A percentile compares a stretch with the other conserved stretches of the same genome.
Evolutionary conservation across 1,284 basidiomycete genomes (phyloP).

Genomic region (Tetrapyrgos nigripes): DNA sequence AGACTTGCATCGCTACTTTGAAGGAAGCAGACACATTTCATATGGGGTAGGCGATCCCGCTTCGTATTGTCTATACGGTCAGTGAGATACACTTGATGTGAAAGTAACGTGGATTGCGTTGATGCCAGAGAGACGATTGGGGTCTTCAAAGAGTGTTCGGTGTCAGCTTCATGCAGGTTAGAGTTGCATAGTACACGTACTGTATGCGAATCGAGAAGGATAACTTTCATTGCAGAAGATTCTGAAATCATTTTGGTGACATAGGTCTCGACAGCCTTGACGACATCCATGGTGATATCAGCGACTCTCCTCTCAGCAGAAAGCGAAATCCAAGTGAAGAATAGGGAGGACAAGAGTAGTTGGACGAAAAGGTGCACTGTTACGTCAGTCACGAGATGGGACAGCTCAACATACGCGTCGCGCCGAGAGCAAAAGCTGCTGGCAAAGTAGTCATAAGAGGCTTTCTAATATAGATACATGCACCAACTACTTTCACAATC

Average conservation of each 20-base stretch:
- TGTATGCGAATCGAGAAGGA: constrained; percentile 95
- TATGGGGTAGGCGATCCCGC: constrained; percentile 91
- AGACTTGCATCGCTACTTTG: constrained; percentile 84
- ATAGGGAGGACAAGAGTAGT: too few species aligned
- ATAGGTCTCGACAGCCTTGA: constrained; percentile 96
- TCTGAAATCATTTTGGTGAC: constrained; percentile 89
- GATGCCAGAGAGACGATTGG: constrained; percentile 95
- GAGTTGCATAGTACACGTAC: constrained; percentile 50
- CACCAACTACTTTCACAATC: too few species aligned
- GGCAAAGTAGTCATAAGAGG: too few species aligned
- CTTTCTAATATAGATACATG: too few species aligned
- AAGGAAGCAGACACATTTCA: constrained; percentile 96
- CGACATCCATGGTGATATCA: constrained; percentile 83
- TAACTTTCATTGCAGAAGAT: constrained; percentile 95
- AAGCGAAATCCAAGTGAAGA: too few species aligned
- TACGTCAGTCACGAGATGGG: too few species aligned
- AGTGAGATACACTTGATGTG: constrained; percentile 97
- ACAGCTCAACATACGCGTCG: too few species aligned
- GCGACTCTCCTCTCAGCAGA: too few species aligned
- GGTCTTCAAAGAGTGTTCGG: constrained; percentile 67
- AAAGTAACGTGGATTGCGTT: constrained; percentile 93
- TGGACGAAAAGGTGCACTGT: too few species aligned
- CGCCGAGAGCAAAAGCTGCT: too few species aligned
- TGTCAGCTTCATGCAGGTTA: constrained; percentile 10
- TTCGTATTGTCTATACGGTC: constrained; percentile 94